Base-by-base conservation (phyloP, 306 rosid species). In the Spatholobus suberectus region DNA sequence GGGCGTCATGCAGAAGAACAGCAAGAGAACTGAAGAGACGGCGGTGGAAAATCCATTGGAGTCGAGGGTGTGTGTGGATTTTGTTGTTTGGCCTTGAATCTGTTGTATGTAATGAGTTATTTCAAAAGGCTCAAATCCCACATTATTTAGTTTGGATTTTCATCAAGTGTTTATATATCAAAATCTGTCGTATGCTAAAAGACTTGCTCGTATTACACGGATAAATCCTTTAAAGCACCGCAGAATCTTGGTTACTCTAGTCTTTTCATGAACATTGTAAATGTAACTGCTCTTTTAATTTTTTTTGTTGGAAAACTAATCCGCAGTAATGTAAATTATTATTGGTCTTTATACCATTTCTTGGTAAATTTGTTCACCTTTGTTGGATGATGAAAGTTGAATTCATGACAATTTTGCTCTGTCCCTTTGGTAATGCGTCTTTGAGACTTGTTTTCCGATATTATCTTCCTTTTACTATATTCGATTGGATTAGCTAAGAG, bases 11-110 rank as follows among this genome's bases (percentile, higher is more conserved):
- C 77, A 44, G 32, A 55, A 34, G 52, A 76, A 59, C 11, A 2
- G 6, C 17, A 71, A 51, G 29, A 62, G 18, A 37, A 57, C 13
- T 21, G 15, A 73, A 73, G 86, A 59, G 1, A 18, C 1, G 1
- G 37, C 57, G 34, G 6, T 44, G 44, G 85, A 84, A 2, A 69
- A 81, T 52, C 79, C 73, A 6, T 14, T 84, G 40, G 88, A 87
- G 12, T 78, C 86, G 0, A 81, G 70, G 55, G 82, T 87, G 6
- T 82, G 74, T 78, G 77, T 87, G 32, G 90, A 84, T 84, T 65
- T 82, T 75, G 80, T 79, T 59, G 83, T 81, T 51, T 84, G 90
- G 88, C 85, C 90, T 69, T 86, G 71, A 66, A 52, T 59, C 37
- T 4, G 2, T n/a, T n/a, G n/a, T n/a, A n/a, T n/a, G n/a, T n/a